These are phyloP conservation scores for Cyclotella atomus DNA, from an alignment of 108 stramenopile genomes.

Conservation along the genomic window DNA sequence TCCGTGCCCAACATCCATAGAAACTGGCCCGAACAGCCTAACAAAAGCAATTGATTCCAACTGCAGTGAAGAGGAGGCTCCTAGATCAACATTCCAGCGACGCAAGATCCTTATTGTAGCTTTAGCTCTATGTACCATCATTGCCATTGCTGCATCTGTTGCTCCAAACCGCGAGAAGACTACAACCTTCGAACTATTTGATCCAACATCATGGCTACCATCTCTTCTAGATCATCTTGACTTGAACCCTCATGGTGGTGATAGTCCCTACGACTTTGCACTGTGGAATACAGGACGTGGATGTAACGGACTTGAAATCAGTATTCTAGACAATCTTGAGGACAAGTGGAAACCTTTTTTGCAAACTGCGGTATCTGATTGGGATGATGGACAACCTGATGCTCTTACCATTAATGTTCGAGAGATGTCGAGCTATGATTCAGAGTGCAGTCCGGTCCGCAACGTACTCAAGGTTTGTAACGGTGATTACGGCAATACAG, in stretches of 20 bases:
- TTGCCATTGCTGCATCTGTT: background rate
- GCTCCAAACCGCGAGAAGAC: background rate
- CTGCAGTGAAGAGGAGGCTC: no score
- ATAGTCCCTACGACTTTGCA: conserved; percentile 29
- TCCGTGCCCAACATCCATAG: no score
- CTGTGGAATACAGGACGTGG: conserved; percentile 15
- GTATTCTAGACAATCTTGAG: conserved; percentile 33
- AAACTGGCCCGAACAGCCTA: no score
- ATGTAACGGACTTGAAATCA: conserved; percentile 33
- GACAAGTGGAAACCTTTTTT: conserved; percentile 40
- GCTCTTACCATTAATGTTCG: conserved; percentile 23
- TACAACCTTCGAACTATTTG: conserved; percentile 20
- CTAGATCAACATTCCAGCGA: background rate
- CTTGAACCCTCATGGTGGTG: conserved; percentile 30
- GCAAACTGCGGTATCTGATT: conserved; percentile 24
- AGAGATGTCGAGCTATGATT: conserved; percentile 12
- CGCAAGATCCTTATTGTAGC: background rate
- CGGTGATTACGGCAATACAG: conserved; percentile 39
- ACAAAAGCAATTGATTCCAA: no score
- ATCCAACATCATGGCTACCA: conserved; percentile 32
- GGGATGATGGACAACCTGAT: conserved; percentile 45
- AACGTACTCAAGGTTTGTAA: conserved; percentile 40
- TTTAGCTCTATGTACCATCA: background rate
- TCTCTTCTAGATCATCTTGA: conserved; percentile 11
- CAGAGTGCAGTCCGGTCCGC: conserved; percentile 12